phyloP scores from a whole-genome alignment of 2,329 filamentous ascomycete species.

The Thelonectria olida region DNA sequence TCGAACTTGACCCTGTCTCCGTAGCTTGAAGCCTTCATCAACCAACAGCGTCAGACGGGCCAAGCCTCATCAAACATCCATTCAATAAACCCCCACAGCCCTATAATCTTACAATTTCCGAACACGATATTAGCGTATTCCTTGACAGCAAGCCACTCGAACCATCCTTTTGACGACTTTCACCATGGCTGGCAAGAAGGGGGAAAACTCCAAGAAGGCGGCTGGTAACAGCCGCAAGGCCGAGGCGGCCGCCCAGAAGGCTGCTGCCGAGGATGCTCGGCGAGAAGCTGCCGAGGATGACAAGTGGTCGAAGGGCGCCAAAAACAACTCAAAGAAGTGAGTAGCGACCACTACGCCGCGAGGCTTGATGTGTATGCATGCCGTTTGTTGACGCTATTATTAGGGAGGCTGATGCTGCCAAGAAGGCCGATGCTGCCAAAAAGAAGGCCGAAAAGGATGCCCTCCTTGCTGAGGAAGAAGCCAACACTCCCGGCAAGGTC shows the following conservation, averaged over 20 bases:
- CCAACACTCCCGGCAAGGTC: conserved; percentile 63
- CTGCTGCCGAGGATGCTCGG: conserved; percentile 74
- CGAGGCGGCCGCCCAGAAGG: conserved; percentile 83
- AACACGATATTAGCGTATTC: conserved; percentile 18
- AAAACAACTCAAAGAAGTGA: conserved; percentile 88
- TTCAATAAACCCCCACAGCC: conserved; percentile 15
- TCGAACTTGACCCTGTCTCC: conserved; percentile 2
- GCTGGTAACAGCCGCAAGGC: conserved; percentile 93
- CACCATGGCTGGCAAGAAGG: conserved; percentile 78
- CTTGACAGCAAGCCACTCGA: conserved; percentile 17
- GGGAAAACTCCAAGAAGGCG: conserved; percentile 88
- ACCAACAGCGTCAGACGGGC: conserved; percentile 10
- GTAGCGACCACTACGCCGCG: conserved; percentile 41
- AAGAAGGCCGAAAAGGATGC: conserved; percentile 95
- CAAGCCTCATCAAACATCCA: conserved; percentile 14
- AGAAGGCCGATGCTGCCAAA: conserved; percentile 85
- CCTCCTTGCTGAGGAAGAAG: conserved; percentile 84
- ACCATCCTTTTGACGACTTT: conserved; percentile 13
- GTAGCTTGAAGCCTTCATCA: conserved; percentile 1
- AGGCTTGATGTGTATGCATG: background rate
- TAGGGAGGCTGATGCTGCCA: conserved; percentile 57
- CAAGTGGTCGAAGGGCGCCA: conserved; percentile 87
- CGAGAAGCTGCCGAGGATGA: conserved; percentile 73
- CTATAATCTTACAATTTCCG: conserved; percentile 10
- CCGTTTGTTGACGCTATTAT: conserved; percentile 19